phyloP scores from a whole-genome alignment of 345 rosid species.

The Geranium brycei region DNA sequence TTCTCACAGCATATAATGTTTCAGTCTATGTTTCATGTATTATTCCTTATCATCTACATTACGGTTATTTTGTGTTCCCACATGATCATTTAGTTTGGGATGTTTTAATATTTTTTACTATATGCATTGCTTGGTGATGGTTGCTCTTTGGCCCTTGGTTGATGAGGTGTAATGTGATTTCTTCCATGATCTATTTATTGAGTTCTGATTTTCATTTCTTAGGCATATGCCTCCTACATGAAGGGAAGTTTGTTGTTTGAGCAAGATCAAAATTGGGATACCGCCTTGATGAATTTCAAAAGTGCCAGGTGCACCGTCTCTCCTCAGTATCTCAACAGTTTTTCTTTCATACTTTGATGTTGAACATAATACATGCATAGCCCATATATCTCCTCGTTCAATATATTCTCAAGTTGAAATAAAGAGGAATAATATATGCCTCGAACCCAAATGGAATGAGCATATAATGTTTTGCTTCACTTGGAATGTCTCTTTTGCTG shows the following conservation, averaged over 20 bases:
- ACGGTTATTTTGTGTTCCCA: conserved; percentile 1
- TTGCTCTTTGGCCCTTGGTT: conserved; percentile 2
- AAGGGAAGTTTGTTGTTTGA: conserved; percentile 87
- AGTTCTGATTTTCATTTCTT: conserved; percentile 10
- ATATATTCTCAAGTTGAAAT: conserved; percentile 2
- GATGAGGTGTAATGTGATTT: neutral
- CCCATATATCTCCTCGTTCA: neutral
- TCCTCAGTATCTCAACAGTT: neutral
- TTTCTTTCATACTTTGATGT: neutral
- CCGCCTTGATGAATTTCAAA: conserved; percentile 71
- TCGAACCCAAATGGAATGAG: neutral
- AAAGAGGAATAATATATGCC: neutral
- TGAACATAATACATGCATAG: neutral
- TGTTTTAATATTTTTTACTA: conserved; percentile 2
- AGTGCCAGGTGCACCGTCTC: conserved; percentile 70
- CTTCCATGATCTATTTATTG: conserved; percentile 5
- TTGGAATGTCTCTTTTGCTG: neutral
- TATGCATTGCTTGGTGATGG: conserved; percentile 1
- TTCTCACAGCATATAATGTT: neutral
- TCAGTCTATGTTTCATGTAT: neutral
- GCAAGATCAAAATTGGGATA: conserved; percentile 90
- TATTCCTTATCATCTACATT: neutral
- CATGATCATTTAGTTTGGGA: neutral
- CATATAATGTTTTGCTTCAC: neutral
- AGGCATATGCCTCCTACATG: conserved; percentile 99